phyloP scores from a whole-genome alignment of 176 grass and related monocot genomes.

The Aegilops bicornis region DNA sequence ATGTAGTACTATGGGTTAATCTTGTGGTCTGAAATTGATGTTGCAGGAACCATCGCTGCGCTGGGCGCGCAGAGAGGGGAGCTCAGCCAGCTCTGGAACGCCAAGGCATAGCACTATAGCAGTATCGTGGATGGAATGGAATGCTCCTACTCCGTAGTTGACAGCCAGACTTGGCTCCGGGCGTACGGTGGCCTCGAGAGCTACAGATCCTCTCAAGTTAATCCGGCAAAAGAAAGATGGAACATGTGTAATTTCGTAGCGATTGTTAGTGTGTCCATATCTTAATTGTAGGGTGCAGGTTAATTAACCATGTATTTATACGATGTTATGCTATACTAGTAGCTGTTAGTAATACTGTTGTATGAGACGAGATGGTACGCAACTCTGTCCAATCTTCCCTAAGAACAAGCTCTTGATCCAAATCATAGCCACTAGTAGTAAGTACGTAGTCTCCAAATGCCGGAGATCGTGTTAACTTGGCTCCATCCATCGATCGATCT shows the following conservation, averaged over 20 bases:
- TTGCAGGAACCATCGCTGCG: slow-evolving; percentile 49
- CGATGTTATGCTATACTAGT: background rate
- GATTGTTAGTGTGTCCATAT: no score
- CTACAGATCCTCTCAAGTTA: background rate
- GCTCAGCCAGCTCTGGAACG: slow-evolving; percentile 74
- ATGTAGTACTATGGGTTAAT: background rate
- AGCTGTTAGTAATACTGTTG: background rate
- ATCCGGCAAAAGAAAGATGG: no score
- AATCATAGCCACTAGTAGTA: no score
- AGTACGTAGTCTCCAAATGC: background rate
- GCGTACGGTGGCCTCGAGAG: background rate
- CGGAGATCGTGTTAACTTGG: slow-evolving; percentile 7
- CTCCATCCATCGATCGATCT: background rate
- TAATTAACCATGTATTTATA: background rate
- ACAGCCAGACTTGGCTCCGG: no score
- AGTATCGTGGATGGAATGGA: no score
- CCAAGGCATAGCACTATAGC: slow-evolving; percentile 10
- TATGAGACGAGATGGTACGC: background rate
- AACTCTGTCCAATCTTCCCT: background rate
- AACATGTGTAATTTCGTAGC: no score
- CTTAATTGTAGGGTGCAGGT: background rate
- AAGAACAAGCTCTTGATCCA: no score
- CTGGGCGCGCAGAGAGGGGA: slow-evolving; percentile 73
- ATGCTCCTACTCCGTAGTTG: no score
- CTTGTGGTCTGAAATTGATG: background rate